phyloP scores from a whole-genome alignment of 345 rosid species.

The Acer yangbiense region DNA sequence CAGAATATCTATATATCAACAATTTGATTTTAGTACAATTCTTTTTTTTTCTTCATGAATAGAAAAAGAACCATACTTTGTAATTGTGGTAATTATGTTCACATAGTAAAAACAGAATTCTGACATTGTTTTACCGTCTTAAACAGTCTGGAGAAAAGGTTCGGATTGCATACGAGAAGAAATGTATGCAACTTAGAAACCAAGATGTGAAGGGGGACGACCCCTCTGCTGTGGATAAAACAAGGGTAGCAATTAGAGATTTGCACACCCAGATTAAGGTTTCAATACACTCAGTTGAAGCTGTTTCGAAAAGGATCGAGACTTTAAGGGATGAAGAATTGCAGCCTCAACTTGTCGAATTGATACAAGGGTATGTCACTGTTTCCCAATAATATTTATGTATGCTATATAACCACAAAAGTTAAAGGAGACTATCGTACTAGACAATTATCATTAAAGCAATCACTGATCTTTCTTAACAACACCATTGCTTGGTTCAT shows the following conservation, averaged over 20 bases:
- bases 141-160: conserved; percentile 75
- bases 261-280: conserved; percentile 79
- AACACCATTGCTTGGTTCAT: not conserved
- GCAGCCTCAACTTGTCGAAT: conserved; percentile 86
- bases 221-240: conserved; percentile 62
- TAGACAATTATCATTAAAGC: not conserved
- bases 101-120: not conserved
- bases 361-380: conserved; percentile 74
- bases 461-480: not conserved
- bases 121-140: conserved; percentile 19
- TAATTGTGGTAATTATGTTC: conserved; percentile 10
- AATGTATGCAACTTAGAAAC: conserved; percentile 60
- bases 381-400: not conserved
- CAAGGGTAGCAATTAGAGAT: conserved; percentile 69
- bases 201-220: conserved; percentile 85
- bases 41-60: not conserved
- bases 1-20: not conserved
- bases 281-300: conserved; percentile 84
- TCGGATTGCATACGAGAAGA: conserved; percentile 82
- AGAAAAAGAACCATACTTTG: not conserved
- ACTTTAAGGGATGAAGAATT: conserved; percentile 89
- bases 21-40: not conserved
- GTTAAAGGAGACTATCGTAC: not conserved
- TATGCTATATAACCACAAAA: not conserved
- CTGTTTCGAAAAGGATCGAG: conserved; percentile 82